Percentiles rank a stretch among this genome's conserved stretches.
Conservation (phyloP, 202 grass and related monocot species). For the Dendrocalamus latiflorus region DNA sequence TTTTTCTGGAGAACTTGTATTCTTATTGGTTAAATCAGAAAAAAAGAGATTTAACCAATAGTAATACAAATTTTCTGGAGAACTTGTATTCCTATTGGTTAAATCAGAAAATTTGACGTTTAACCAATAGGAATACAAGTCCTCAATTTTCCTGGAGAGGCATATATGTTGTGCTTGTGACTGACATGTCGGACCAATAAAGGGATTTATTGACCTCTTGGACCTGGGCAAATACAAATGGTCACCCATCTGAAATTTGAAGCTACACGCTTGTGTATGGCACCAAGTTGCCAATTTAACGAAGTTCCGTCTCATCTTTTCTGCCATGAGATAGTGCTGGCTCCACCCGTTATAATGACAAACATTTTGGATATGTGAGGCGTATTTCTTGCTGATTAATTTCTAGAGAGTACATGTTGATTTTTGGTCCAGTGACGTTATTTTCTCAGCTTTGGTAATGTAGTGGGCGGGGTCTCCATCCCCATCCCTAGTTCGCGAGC, state of each 20-base stretch:
- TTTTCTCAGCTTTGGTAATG: neutral
- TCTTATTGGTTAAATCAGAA: neutral
- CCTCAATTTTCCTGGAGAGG: neutral
- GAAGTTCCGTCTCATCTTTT: neutral
- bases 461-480: neutral
- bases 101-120: too few species aligned
- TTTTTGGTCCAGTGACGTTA: neutral
- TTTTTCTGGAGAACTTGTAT: neutral
- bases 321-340: neutral
- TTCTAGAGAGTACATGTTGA: neutral
- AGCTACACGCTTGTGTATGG: neutral
- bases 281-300: neutral
- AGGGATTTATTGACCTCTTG: neutral
- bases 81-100: too few species aligned
- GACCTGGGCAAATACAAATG: neutral
- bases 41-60: too few species aligned
- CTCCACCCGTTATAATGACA: neutral
- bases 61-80: too few species aligned
- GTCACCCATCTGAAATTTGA: neutral
- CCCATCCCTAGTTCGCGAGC: neutral
- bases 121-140: neutral
- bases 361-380: neutral
- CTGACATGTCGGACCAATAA: neutral
- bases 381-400: constrained; percentile 1
- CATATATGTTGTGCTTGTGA: neutral